Evolutionary conservation across 2,329 filamentous ascomycete species (phyloP), one percentile per base, ranked within the genome.

Genomic region (Colletotrichum orchidophilum): DNA sequence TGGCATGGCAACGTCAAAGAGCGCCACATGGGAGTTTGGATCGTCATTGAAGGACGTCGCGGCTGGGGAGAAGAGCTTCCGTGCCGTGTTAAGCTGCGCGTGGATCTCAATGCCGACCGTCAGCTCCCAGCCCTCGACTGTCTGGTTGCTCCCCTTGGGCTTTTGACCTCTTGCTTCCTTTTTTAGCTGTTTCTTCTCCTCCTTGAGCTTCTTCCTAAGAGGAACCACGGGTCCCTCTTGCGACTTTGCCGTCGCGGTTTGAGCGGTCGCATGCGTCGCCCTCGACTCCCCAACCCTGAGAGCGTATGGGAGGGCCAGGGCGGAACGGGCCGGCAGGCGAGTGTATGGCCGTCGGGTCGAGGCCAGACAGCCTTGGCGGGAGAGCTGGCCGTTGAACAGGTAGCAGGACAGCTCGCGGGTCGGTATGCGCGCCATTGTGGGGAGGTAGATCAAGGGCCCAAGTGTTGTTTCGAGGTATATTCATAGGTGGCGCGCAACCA

Each of bases 41-140:
- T 85, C 81, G 63, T 92, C 90, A 76, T 91, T 90, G 77, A 90
- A 87, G 1, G 89, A 90, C 0, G 91, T 91, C 13, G 84, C 80
- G 12, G 92, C 92, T 46, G 88, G 81, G 1, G 96, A 98, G 84
- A 99, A 99, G 66, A 99, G 89, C 83, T 99, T 99, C 77, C 88
- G 87, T 5, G 89, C 87, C 0, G 95, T 96, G 81, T 98, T 97
- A 77, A 99, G 87, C 82, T 98, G 96, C 24, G 96, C 96, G 80
- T 99, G 96, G 74, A 99, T 96, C 84, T 99, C 96, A 75, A 99
- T 95, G 72, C 96, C 96, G 31, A 98, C 94, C 0, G 96, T 98
- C 77, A 98, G 85, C 81, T 98, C 94, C 96, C 96, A 99, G 39
- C 91, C 91, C 6, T 86, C 83, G 1, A 89, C 88, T 21, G 84